Evolutionary conservation across 2,329 filamentous ascomycete species (phyloP), one percentile per base, ranked within the genome.

Genomic region (Colletotrichum endophyticum): DNA sequence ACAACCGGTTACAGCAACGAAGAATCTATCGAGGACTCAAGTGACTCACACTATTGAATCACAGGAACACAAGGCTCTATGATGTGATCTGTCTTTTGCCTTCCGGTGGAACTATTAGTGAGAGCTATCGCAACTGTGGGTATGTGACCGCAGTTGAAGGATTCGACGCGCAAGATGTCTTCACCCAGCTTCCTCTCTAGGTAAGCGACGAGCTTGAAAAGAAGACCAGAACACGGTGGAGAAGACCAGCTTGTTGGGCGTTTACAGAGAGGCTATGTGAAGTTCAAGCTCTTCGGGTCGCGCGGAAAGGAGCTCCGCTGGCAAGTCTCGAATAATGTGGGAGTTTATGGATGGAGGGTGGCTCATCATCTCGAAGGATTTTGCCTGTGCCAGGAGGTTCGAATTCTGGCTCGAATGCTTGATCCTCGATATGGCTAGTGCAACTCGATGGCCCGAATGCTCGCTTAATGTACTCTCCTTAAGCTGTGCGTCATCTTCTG

Each of bases 261-360:
- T 2, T 53, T 0, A 13, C 0, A n/a, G 39, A n/a, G 19, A 49
- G 19, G 9, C 39, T 53, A 22, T 53, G n/a, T 1, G 1, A 49
- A 15, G n/a, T 25, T 4, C n/a, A 22, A 22, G 44, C 44, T 53
- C 6, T 53, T 53, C 44, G 44, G 44, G 44, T 22, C n/a, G 11
- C 44, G 44, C 44, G 44, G 44, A 53, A 53, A 53, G n/a, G 44
- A 53, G 1, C 1, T 22, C n/a, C 44, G n/a, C n/a, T 13, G n/a
- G 11, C 4, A 22, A 22, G n/a, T 53, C 44, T 53, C n/a, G 44
- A 53, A 53, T 53, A 53, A 53, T 53, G 0, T 53, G n/a, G 44
- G 9, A 22, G 44, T 22, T 53, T 13, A 53, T 13, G 44, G 44
- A 53, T 13, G 12, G 8, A 53, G n/a, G n/a, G n/a, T 53, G 44